Base-by-base conservation (phyloP, 179 eudicot species). In the Heliamphora ciliata region DNA sequence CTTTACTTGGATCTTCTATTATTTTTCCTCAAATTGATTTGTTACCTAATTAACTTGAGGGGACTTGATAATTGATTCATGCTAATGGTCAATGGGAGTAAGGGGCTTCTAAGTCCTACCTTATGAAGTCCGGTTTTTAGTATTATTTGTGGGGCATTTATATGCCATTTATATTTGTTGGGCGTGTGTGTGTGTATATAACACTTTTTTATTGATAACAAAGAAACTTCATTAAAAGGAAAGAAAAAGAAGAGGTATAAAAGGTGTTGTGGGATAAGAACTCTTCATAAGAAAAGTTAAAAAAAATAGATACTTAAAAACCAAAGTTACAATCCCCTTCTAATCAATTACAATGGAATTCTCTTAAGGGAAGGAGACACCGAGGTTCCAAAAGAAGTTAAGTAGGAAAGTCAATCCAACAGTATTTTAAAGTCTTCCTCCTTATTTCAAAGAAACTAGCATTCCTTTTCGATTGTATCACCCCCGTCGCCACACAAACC, bases 331-430 rank as follows among this genome's bases (percentile, higher is more conserved):
- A 46, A 47, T 51, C 14, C 1, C 40, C 54, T 6, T 61, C 66
- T 61, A 61, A 61, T 17, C 66, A 61, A 21, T 24, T 21, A 6
- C 24, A 7, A 66, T 66, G 44, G 70, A 7, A 10, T 44, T 75
- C 10, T n/a, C 78, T 55, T 74, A 74, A 8, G n/a, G 80, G 44
- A 24, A 14, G 14, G 74, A 54, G 47, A 70, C 54, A 70, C n/a
- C 52, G 7, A 46, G 54, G 47, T 54, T 21, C 74, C 14, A 46
- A 4, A 21, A 21, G 24, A 15, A 70, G 10, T 70, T 70, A 5
- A 15, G 74, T 70, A 13, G 52, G 13, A 54, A 70, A 46, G 46
- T 21, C 18, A 8, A 14, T 47, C 74, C 74, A 14, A 70, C 24
- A 21, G 24, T 21, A 21, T 21, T 21, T 21, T 47, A 5, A 70